Percentiles rank a stretch among this genome's conserved stretches.
These are phyloP conservation scores for Scheffersomyces quercinus DNA, from an alignment of 1,139 yeast species.

Conservation along the genomic window DNA sequence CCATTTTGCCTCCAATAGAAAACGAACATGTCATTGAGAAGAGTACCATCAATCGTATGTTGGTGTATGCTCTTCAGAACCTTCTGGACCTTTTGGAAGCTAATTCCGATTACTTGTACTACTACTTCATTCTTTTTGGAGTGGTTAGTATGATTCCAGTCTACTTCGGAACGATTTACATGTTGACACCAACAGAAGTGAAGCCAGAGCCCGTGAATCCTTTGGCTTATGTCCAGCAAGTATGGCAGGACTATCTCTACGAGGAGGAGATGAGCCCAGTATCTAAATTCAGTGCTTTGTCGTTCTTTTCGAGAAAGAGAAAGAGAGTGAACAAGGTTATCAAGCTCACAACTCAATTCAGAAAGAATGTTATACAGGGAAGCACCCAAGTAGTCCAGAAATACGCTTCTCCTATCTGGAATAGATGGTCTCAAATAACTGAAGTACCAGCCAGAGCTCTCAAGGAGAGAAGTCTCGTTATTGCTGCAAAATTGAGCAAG, in stretches of 20 bases:
- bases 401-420: not conserved
- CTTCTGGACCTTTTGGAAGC: constrained; percentile 15
- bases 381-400: not conserved
- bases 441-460: no score
- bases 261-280: constrained; percentile 9
- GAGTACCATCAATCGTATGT: not conserved
- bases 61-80: constrained; percentile 3
- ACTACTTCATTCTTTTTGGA: constrained; percentile 10
- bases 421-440: no score
- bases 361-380: not conserved
- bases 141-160: not conserved
- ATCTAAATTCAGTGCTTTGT: constrained; percentile 3
- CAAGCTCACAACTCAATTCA: constrained; percentile 1
- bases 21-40: not conserved
- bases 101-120: constrained; percentile 19
- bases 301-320: constrained; percentile 7
- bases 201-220: constrained; percentile 5
- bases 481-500: no score
- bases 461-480: no score
- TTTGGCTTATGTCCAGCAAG: constrained; percentile 8
- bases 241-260: constrained; percentile 13
- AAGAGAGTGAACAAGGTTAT: constrained; percentile 4
- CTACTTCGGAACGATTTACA: not conserved
- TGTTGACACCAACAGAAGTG: not conserved
- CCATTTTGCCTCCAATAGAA: not conserved